Base-by-base conservation (phyloP, 345 rosid species). In the Hirschfeldia incana region DNA sequence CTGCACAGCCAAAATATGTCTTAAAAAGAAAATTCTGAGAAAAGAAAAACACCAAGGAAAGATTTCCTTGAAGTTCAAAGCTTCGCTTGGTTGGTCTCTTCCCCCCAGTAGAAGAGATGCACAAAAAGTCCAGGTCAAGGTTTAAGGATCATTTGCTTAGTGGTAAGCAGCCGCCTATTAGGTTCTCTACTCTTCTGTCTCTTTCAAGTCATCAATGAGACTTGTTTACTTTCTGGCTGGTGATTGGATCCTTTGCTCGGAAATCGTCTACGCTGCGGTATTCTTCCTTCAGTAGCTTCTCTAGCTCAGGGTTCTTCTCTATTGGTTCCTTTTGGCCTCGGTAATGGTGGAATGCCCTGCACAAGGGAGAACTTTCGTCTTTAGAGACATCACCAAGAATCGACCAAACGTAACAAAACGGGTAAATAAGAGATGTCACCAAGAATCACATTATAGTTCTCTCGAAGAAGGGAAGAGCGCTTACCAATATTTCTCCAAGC, bases 401-500 rank as follows among this genome's bases (percentile, higher is more conserved):
- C 64, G 26, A 66, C 65, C 53, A 33, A 15, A 26, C 27, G 73
- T 51, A 5, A 36, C 44, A 60, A 10, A 63, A 34, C 16, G 26
- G 64, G 33, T 65, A 61, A 3, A n/a, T 51, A 78, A n/a, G 21
- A 51, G 17, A 51, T 3, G 9, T 53, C 60, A 53, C 27, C 60
- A 53, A 16, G 60, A 53, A 7, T 16, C 27, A 6, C 17, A 53
- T 7, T 53, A 51, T 3, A 33, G 15, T 15, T 39, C 17, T 68
- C 16, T 33, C 46, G 27, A 27, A 16, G 37, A 8, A 70, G 26
- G 60, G 60, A n/a, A 9, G 57, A 76, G 10, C 39, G 1, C 70
- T 77, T 88, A 93, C 99, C 99, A 95, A 76, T 91, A 95, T 75
- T 95, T 95, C 85, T 95, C 99, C 46, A 95, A 93, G 83, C 99